phyloP scores from a whole-genome alignment of 176 grass and related monocot genomes.

The Hsuehochloa calcarea region DNA sequence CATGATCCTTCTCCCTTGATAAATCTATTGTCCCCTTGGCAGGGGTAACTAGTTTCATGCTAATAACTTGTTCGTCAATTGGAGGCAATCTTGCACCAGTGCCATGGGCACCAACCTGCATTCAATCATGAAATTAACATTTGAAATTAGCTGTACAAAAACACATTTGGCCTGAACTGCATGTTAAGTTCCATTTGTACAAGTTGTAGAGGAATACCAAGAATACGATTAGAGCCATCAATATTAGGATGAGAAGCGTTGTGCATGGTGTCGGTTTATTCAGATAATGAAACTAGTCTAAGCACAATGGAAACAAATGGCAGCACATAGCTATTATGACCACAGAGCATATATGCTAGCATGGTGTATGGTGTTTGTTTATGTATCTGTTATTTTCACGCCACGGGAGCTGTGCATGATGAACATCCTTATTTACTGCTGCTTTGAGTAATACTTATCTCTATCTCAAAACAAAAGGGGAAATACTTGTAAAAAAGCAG shows the following conservation, averaged over 20 bases:
- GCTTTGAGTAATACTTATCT: not conserved
- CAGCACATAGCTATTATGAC: not conserved
- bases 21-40: constrained; percentile 80
- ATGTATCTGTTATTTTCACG: not conserved
- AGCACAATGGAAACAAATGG: not conserved
- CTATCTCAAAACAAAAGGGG: not conserved
- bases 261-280: not conserved
- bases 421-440: not conserved
- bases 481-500: not conserved
- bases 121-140: constrained; percentile 7
- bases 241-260: not conserved
- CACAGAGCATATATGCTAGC: not conserved
- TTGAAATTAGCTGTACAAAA: not conserved
- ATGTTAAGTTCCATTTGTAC: constrained; percentile 3
- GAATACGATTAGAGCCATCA: not conserved
- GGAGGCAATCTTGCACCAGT: constrained; percentile 86
- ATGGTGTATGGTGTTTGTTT: not conserved
- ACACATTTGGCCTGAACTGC: constrained; percentile 2
- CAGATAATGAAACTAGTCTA: not conserved
- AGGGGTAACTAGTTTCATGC: constrained; percentile 96
- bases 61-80: constrained; percentile 90
- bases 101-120: constrained; percentile 90
- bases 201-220: constrained; percentile 9
- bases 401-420: not conserved
- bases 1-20: constrained; percentile 80